Percentiles rank a stretch among this genome's conserved stretches.
These are phyloP conservation scores for Boletus barrowsii DNA, from an alignment of 768 basidiomycete genomes.

Conservation along the genomic window DNA sequence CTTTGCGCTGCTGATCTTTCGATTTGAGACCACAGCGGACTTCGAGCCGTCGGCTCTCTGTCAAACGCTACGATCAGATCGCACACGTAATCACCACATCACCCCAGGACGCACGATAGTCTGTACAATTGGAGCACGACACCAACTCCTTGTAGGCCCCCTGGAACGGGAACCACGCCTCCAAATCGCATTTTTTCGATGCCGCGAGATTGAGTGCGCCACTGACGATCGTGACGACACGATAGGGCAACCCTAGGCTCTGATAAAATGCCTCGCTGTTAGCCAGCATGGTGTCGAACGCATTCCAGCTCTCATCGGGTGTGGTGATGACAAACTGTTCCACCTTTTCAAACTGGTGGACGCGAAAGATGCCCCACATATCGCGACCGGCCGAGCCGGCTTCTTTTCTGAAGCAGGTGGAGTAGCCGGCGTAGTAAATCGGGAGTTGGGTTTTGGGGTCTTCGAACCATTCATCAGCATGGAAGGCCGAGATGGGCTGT, in stretches of 20 bases:
- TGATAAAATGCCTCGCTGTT: conserved; percentile 95
- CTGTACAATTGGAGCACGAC: conserved; percentile 97
- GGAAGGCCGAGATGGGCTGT: conserved; percentile 95
- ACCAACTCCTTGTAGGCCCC: conserved; percentile 95
- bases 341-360: conserved; percentile 99
- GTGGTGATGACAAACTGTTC: conserved; percentile 97
- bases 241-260: conserved; percentile 89
- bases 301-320: conserved; percentile 91
- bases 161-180: conserved; percentile 99
- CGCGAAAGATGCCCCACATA: conserved; percentile 99
- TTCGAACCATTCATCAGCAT: conserved; percentile 98
- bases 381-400: conserved; percentile 96
- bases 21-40: conserved; percentile 89
- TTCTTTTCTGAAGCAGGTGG: conserved; percentile 98
- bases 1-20: conserved; percentile 85
- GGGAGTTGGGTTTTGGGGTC: conserved; percentile 91
- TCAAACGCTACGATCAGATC: not conserved
- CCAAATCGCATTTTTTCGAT: conserved; percentile 94
- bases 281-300: conserved; percentile 87
- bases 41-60: conserved; percentile 92
- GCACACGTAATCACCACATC: too few relatives aligned
- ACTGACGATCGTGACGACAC: conserved; percentile 91
- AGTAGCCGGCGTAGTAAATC: conserved; percentile 82
- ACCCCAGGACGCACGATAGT: conserved; percentile 73
- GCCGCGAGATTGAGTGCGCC: conserved; percentile 97